Evolutionary conservation across 768 basidiomycete genomes (phyloP).

Genomic region (Boletales sp.): DNA sequence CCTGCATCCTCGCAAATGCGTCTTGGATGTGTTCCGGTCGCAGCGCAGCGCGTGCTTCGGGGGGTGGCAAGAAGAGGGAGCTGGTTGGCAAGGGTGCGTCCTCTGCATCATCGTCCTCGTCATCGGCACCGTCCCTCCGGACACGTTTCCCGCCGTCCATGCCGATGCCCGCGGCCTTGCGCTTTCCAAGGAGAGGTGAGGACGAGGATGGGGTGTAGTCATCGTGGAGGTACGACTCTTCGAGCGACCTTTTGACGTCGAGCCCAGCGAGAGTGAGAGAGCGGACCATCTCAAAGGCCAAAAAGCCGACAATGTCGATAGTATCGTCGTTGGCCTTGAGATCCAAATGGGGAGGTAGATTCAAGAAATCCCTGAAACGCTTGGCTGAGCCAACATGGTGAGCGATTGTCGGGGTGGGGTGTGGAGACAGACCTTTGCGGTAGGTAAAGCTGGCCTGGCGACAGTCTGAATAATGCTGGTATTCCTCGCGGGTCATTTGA

Average conservation of each 20-base stretch:
- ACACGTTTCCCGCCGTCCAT: slow-evolving; percentile 43
- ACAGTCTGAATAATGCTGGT: slow-evolving; percentile 95
- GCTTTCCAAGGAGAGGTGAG: slow-evolving; percentile 66
- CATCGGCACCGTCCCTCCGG: slow-evolving; percentile 46
- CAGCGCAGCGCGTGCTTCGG: slow-evolving; percentile 75
- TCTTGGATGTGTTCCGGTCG: slow-evolving; percentile 87
- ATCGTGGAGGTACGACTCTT: slow-evolving; percentile 66
- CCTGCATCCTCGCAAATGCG: slow-evolving; percentile 87
- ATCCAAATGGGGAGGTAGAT: slow-evolving; percentile 82
- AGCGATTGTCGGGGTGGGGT: background rate
- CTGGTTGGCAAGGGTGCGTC: slow-evolving; percentile 67
- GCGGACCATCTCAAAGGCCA: slow-evolving; percentile 96
- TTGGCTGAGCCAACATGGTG: slow-evolving; percentile 52
- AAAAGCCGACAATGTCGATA: slow-evolving; percentile 93
- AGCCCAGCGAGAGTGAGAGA: slow-evolving; percentile 87
- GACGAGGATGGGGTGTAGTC: slow-evolving; percentile 45
- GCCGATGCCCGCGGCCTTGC: slow-evolving; percentile 53
- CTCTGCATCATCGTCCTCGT: slow-evolving; percentile 54
- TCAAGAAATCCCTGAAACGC: slow-evolving; percentile 92
- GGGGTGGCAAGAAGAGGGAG: slow-evolving; percentile 76
- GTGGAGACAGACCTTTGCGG: slow-evolving; percentile 69
- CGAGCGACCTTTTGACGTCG: slow-evolving; percentile 75
- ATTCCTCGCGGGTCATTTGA: slow-evolving; percentile 95
- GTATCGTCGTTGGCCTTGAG: slow-evolving; percentile 92
- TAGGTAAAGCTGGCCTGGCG: slow-evolving; percentile 96